These are phyloP conservation scores for Hymenoscyphus infarciens DNA, from an alignment of 2,329 filamentous ascomycete genomes.

Conservation along the genomic window DNA sequence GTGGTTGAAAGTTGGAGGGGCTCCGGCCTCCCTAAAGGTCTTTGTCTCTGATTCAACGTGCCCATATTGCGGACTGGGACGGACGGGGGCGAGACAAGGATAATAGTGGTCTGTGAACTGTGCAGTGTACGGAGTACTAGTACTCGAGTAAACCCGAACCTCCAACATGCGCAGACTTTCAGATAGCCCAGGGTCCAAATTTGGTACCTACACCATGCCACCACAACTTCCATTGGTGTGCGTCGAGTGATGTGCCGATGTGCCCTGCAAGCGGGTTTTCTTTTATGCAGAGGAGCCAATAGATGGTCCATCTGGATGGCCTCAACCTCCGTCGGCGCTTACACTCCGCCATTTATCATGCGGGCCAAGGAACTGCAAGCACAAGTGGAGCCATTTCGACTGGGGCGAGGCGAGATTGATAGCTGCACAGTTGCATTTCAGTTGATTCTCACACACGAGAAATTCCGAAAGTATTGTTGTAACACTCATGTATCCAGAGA, in stretches of 20 bases:
- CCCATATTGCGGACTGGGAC: not conserved
- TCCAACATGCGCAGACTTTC: constrained; percentile 6
- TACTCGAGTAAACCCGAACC: constrained; percentile 2
- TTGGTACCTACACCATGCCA: constrained; percentile 23
- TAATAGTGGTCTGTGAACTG: constrained; percentile 1
- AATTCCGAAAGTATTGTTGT: not conserved
- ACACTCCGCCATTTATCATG: constrained; percentile 14
- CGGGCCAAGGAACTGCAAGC: constrained; percentile 4
- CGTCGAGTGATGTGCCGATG: constrained; percentile 20
- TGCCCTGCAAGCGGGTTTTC: constrained; percentile 5
- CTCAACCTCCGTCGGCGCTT: constrained; percentile 13
- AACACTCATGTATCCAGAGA: not conserved
- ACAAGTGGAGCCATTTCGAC: constrained; percentile 2
- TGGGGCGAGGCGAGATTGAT: not conserved
- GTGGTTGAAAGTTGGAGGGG: constrained; percentile 21
- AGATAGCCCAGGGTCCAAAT: constrained; percentile 24
- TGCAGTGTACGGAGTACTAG: no score
- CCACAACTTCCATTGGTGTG: constrained; percentile 15
- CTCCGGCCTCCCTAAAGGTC: constrained; percentile 24
- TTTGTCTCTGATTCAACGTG: constrained; percentile 4
- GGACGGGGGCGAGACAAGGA: not conserved
- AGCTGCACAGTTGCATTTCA: not conserved
- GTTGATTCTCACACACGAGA: not conserved
- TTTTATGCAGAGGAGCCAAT: not conserved
- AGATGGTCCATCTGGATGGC: constrained; percentile 3